Percentiles rank a stretch among this genome's conserved stretches.
phyloP scores from a whole-genome alignment of 768 basidiomycete species.

The Amanita pallidorosea region DNA sequence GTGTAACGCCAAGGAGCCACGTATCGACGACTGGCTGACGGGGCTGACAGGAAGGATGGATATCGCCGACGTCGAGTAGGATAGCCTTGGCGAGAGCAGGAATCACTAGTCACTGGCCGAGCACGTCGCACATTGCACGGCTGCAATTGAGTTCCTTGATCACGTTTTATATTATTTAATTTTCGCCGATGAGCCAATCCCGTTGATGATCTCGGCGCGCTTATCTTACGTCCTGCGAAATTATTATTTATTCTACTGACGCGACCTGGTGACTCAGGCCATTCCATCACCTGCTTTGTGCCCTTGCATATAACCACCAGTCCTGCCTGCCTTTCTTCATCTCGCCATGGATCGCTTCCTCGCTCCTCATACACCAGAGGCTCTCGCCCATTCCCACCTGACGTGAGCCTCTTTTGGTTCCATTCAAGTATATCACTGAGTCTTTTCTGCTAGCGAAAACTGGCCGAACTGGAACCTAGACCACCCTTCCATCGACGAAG shows the following conservation, averaged over 20 bases:
- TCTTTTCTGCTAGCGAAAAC: conserved; percentile 41
- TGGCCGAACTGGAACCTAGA: conserved; percentile 61
- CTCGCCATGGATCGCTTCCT: conserved; percentile 58
- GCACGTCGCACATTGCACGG: conserved; percentile 16
- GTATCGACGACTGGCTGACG: neutral
- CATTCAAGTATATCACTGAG: conserved; percentile 8
- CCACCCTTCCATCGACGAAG: conserved; percentile 60
- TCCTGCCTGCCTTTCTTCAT: conserved; percentile 7
- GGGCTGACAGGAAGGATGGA: neutral
- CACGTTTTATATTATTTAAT: neutral
- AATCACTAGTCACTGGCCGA: no score
- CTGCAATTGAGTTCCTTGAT: neutral
- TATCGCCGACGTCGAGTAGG: neutral
- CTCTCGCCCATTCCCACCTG: conserved; percentile 55
- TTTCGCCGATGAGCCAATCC: neutral
- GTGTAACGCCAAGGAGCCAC: neutral
- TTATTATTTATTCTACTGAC: neutral
- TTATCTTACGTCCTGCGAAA: neutral
- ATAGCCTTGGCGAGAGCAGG: neutral
- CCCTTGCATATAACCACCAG: no score
- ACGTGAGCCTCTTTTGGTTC: conserved; percentile 33
- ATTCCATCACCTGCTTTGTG: neutral
- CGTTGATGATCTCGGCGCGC: neutral
- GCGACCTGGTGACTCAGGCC: neutral
- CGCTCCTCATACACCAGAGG: conserved; percentile 66